A percentile compares a stretch with the other conserved stretches of the same genome.
phyloP scores from a whole-genome alignment of 441 rosid species.

The Adansonia grandidieri region DNA sequence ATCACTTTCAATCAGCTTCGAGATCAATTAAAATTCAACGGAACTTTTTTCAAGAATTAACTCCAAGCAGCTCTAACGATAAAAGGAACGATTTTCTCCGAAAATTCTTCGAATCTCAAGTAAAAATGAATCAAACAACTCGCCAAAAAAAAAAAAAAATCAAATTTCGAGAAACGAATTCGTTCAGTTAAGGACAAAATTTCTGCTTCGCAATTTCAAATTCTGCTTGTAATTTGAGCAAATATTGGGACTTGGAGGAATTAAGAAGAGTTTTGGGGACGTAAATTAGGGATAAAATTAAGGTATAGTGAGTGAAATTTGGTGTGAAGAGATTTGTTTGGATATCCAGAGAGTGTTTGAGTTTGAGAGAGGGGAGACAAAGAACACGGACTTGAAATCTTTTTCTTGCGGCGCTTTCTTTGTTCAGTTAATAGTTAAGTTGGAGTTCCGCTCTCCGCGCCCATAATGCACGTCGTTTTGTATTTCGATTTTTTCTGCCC shows the following conservation, averaged over 20 bases:
- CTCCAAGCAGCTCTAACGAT: background rate
- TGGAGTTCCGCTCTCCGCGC: conserved; percentile 48
- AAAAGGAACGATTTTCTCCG: conserved; percentile 6
- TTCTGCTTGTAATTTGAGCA: background rate
- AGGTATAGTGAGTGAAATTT: conserved; percentile 29
- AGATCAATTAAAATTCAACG: conserved; percentile 15
- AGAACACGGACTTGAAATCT: conserved; percentile 59
- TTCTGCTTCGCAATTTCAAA: background rate
- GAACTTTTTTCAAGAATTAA: background rate
- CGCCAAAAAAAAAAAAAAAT: background rate
- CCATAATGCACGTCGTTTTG: background rate
- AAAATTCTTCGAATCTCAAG: conserved; percentile 4
- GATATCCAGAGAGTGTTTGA: conserved; percentile 17
- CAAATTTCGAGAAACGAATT: conserved; percentile 5
- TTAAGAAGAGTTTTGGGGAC: background rate
- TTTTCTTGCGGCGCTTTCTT: conserved; percentile 41
- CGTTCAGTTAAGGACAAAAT: background rate
- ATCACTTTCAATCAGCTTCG: background rate
- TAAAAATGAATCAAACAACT: background rate
- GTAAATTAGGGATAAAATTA: conserved; percentile 27
- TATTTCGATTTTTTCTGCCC: too few species aligned
- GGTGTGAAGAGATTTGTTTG: background rate
- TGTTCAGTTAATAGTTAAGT: too few species aligned
- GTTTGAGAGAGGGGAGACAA: conserved; percentile 32
- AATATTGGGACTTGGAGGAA: too few species aligned